Conservation (phyloP, 2,329 filamentous ascomycete species). For the Penicillium sp. region DNA sequence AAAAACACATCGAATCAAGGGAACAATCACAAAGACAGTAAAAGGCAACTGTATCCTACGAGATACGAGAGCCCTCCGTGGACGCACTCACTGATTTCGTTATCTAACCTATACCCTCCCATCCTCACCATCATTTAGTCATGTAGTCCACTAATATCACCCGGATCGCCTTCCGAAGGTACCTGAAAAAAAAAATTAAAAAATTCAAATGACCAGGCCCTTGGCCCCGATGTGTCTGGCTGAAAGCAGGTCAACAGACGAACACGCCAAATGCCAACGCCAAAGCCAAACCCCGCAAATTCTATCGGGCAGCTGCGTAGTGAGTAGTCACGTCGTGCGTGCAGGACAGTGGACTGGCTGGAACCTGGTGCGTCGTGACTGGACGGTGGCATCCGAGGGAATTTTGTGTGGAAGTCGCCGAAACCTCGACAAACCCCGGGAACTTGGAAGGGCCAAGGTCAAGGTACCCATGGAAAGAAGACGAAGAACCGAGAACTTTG, state of each 20-base stretch:
- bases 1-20: background rate
- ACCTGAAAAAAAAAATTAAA: background rate
- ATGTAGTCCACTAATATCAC: constrained; percentile 3
- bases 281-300: constrained; percentile 20
- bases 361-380: no score
- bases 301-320: constrained; percentile 10
- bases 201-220: background rate
- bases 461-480: background rate
- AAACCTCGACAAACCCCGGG: background rate
- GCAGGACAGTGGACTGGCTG: background rate
- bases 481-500: background rate
- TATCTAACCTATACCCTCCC: background rate
- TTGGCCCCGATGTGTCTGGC: background rate
- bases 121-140: background rate
- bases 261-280: background rate
- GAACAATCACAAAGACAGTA: background rate
- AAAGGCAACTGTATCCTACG: background rate
- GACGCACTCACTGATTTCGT: background rate
- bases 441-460: no score
- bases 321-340: background rate
- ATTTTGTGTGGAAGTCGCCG: background rate
- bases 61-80: no score
- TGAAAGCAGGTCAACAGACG: constrained; percentile 5
- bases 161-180: constrained; percentile 1
- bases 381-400: constrained; percentile 2